Evolutionary conservation across 2,329 filamentous ascomycete genomes (phyloP), one percentile per base, ranked within the genome.

Genomic region (Botrytis tulipae): DNA sequence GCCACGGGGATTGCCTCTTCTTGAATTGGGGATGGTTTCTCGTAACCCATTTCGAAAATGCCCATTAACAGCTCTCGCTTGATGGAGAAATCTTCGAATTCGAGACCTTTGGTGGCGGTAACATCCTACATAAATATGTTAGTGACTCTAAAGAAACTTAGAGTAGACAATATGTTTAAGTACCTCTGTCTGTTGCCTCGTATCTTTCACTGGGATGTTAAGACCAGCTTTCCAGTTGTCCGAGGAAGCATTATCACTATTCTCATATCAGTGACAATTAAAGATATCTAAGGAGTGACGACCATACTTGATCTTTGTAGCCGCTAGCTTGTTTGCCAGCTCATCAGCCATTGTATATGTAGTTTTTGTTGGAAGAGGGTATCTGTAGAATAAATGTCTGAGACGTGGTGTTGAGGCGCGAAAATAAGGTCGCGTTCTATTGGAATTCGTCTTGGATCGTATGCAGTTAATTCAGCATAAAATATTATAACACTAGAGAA

Each of bases 1-100:
- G 96, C 96, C 77, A 99, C 95, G 66, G 96, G 96, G 80, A 99
- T 98, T 72, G 96, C 94, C 85, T 98, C 96, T 91, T 99, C 96
- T 89, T 99, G 96, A 80, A 99, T 99, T 18, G 96, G 96, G 73
- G 96, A 99, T 25, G 96, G 96, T 85, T 97, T 98, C 83, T 99
- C 96, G 83, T 98, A 99, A 76, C 96, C 96, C 78, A 96, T 96
- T 86, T 99, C 96, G 83, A 98, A 99, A 78, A 99, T 98, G 76
- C 96, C 96, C 95, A 98, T 99, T 85, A 99, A 90, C 75, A 99
- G 86, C 82, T 97, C 93, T 82, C 96, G 89, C 86, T 97, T 97
- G 79, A 99, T 91, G 78, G 92, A 93, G 82, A 99, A 98, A 78
- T 98, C 93, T 84, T 99, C 97, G 81, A 98, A 99, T 79, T 99